A percentile compares a stretch with the other conserved stretches of the same genome.
Conservation (phyloP, 2,329 filamentous ascomycete species). For the Fusarium phyllophilum region DNA sequence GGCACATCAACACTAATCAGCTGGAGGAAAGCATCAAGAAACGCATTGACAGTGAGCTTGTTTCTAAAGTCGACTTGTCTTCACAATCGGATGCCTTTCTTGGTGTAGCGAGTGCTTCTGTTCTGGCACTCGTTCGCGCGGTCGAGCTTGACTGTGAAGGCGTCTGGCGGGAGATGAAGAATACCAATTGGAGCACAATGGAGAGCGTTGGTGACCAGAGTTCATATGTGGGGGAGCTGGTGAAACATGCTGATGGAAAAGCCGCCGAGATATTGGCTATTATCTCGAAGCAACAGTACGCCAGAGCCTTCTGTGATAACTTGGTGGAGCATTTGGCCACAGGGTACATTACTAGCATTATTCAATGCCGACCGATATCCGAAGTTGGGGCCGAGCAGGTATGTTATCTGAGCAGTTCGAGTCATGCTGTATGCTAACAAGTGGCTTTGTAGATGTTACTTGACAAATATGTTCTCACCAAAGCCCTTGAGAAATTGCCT, state of each 20-base stretch:
- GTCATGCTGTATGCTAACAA: conserved; percentile 34
- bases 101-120: conserved; percentile 88
- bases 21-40: conserved; percentile 95
- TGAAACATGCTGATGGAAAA: conserved; percentile 76
- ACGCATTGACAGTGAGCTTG: conserved; percentile 83
- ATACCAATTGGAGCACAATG: conserved; percentile 93
- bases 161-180: conserved; percentile 96
- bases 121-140: conserved; percentile 83
- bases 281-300: conserved; percentile 91
- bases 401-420: conserved; percentile 39
- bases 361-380: conserved; percentile 88
- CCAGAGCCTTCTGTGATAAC: conserved; percentile 93
- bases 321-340: conserved; percentile 88
- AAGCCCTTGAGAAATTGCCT: conserved; percentile 77
- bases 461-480: conserved; percentile 90
- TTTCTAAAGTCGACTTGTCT: conserved; percentile 83
- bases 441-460: conserved; percentile 78
- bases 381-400: conserved; percentile 95
- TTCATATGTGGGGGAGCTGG: conserved; percentile 85
- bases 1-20: conserved; percentile 91
- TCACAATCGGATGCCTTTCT: conserved; percentile 95
- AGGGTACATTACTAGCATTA: conserved; percentile 83
- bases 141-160: conserved; percentile 86
- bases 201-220: conserved; percentile 94
- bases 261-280: conserved; percentile 79